phyloP scores from a whole-genome alignment of 2,329 filamentous ascomycete genomes.

The Cercospora sp. region DNA sequence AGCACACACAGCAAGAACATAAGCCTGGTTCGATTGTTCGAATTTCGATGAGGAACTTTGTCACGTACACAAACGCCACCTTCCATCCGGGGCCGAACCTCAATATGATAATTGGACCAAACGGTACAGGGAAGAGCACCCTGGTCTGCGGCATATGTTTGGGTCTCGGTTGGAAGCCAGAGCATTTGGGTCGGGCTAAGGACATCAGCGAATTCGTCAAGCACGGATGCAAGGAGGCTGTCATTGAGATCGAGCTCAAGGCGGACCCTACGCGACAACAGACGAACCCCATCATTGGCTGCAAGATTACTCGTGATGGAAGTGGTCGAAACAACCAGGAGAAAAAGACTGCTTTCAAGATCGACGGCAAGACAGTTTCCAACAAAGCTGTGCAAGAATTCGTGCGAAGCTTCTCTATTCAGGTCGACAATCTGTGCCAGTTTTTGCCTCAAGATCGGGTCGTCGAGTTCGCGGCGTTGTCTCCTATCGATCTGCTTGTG shows the following conservation, averaged over 20 bases:
- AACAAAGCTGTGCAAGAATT: conserved; percentile 68
- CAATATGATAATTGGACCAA: conserved; percentile 99
- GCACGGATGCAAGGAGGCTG: conserved; percentile 74
- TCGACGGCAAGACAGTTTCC: conserved; percentile 65
- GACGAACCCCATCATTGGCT: conserved; percentile 70
- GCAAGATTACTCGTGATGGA: conserved; percentile 77
- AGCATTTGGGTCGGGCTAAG: conserved; percentile 81
- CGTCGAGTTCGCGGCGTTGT: conserved; percentile 85
- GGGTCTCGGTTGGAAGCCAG: conserved; percentile 80
- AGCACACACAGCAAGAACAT: conserved; percentile 33
- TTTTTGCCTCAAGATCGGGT: conserved; percentile 96
- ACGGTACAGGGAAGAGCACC: conserved; percentile 96
- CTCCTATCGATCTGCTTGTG: conserved; percentile 75
- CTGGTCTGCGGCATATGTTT: conserved; percentile 95
- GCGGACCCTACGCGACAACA: conserved; percentile 56
- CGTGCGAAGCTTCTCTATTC: conserved; percentile 75
- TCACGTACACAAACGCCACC: conserved; percentile 90
- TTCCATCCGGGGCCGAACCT: conserved; percentile 88
- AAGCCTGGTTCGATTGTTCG: conserved; percentile 85
- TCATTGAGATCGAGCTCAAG: conserved; percentile 88
- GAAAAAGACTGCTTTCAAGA: conserved; percentile 74
- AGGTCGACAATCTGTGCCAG: conserved; percentile 96
- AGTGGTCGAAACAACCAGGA: conserved; percentile 22
- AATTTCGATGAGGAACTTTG: conserved; percentile 83
- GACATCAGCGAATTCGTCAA: conserved; percentile 90